These are phyloP conservation scores for Geopyxis carbonaria DNA, from an alignment of 495 filamentous ascomycete genomes.

Conservation along the genomic window DNA sequence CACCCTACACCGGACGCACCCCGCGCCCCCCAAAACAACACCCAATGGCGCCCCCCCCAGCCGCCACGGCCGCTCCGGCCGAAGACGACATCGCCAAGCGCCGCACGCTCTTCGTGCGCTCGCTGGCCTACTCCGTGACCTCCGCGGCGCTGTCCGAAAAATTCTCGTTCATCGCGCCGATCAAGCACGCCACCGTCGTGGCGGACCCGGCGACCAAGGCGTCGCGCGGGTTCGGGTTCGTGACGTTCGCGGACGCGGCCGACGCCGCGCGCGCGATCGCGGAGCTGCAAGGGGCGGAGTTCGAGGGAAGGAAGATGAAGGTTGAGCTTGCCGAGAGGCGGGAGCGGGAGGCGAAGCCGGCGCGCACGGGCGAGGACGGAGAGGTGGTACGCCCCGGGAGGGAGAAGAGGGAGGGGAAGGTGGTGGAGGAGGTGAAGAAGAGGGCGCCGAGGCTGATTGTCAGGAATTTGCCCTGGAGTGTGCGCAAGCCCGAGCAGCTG, in stretches of 20 bases:
- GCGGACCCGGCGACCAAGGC: slow-evolving; percentile 61
- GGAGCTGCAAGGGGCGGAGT: slow-evolving; percentile 53
- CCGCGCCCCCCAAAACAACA: too few relatives aligned
- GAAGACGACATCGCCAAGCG: slow-evolving; percentile 26
- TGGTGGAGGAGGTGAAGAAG: slow-evolving; percentile 27
- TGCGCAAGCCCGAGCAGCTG: slow-evolving; percentile 70
- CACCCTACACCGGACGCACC: too few relatives aligned
- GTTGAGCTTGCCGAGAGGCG: slow-evolving; percentile 78
- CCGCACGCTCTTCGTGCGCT: slow-evolving; percentile 76
- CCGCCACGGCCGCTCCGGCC: background rate
- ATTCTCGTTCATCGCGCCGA: slow-evolving; percentile 84
- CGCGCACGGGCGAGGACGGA: slow-evolving; percentile 29
- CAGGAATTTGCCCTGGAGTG: slow-evolving; percentile 88
- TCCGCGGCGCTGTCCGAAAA: slow-evolving; percentile 63
- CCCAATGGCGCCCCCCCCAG: too few relatives aligned
- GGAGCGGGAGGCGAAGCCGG: slow-evolving; percentile 43
- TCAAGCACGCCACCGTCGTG: slow-evolving; percentile 86
- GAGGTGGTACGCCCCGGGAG: slow-evolving; percentile 25
- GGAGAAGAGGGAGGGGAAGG: slow-evolving; percentile 29
- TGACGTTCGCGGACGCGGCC: slow-evolving; percentile 84
- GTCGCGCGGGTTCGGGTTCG: slow-evolving; percentile 87
- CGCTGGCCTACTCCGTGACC: slow-evolving; percentile 60
- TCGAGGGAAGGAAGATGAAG: slow-evolving; percentile 64
- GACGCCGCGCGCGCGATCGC: slow-evolving; percentile 66
- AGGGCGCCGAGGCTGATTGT: slow-evolving; percentile 71